phyloP scores from a whole-genome alignment of 2,329 filamentous ascomycete species.

The Lasiodiplodia sp. region DNA sequence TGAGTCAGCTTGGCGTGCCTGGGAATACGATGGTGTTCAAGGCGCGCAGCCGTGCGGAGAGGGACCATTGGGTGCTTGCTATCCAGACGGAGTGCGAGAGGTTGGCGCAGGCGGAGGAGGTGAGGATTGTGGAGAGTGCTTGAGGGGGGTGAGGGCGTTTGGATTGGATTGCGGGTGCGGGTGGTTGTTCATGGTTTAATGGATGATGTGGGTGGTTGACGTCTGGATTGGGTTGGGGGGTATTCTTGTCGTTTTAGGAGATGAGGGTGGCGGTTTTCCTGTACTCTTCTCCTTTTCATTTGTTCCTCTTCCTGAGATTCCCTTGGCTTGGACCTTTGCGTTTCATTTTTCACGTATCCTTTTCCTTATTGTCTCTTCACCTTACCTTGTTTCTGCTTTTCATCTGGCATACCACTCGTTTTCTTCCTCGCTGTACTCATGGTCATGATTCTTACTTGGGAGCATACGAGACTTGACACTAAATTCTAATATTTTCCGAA shows the following conservation, averaged over 20 bases:
- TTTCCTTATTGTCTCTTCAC: neutral
- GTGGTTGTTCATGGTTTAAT: neutral
- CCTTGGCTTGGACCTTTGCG: neutral
- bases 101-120: slow-evolving; percentile 59
- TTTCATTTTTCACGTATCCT: neutral
- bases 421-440: no score
- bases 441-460: neutral
- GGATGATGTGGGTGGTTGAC: neutral
- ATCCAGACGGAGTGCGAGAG: slow-evolving; percentile 72
- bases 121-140: slow-evolving; percentile 37
- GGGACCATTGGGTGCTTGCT: slow-evolving; percentile 72
- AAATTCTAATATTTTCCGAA: neutral
- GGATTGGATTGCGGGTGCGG: neutral
- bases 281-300: neutral
- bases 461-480: neutral
- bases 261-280: neutral
- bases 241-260: neutral
- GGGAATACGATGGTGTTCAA: slow-evolving; percentile 72
- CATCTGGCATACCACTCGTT: neutral
- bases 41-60: slow-evolving; percentile 68
- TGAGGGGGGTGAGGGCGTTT: neutral
- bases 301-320: neutral
- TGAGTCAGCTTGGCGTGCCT: slow-evolving; percentile 66
- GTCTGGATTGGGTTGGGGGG: neutral
- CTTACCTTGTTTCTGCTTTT: neutral